Base-by-base conservation (phyloP, 1,284 basidiomycete genomes). In the Sphagnurus paluster region DNA sequence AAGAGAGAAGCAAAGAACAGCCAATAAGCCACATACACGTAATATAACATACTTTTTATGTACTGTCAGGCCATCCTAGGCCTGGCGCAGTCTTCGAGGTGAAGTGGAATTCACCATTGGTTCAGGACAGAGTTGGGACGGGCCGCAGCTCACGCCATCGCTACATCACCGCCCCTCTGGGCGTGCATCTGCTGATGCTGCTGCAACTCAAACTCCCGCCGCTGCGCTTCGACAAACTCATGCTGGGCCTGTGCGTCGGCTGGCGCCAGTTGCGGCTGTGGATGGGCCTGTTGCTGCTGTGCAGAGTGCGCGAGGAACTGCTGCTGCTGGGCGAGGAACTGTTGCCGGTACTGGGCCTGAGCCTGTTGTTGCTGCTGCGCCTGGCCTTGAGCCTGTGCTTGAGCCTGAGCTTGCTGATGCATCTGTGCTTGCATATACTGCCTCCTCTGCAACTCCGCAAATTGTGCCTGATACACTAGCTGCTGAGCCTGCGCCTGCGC, bases 371-470 rank as follows among this genome's bases (percentile, higher is more conserved):
- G 48, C 11, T 20, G 39, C 3, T 34, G 42, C 1, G 34, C 28
- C 29, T 30, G 39, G 1, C 20, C 10, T 11, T 48, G 46, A 17
- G 21, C 17, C 13, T 46, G 34, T 20, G 48, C 20, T 46, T 49
- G 39, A 37, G 20, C 40, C 33, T 52, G 46, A 10, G 41, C 14
- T 48, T 46, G n/a, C 20, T 44, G 38, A 32, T 48, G 39, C 34
- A 41, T 34, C 43, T 52, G 49, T 32, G 66, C 61, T 46, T 59
- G 57, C 36, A 53, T 34, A 46, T 63, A 60, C 49, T 58, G 56
- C 24, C 48, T 48, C 53, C 58, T 45, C 48, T 65, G 64, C 29
- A 56, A 39, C 49, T 62, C 55, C 28, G 56, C 56, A 48, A 58
- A 61, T 52, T 59, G 55, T 21, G 48, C 54, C 28, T 56, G 56